Evolutionary conservation across 805 yeast species (phyloP), one percentile per base, ranked within the genome.

Genomic region (Blastobotrys americana): DNA sequence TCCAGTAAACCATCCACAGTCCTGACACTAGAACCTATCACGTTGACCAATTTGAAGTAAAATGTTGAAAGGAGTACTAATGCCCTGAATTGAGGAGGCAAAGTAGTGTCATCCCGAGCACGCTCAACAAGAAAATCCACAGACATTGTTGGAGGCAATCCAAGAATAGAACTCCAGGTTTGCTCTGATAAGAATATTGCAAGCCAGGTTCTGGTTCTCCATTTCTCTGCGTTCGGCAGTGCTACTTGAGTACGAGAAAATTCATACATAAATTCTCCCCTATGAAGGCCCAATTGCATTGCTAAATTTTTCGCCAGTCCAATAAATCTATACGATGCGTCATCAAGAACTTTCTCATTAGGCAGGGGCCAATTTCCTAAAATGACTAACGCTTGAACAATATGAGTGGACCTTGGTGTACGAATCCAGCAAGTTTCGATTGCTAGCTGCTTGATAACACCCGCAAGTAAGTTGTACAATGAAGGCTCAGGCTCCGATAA

Each of bases 151-250:
- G 96, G 89, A 1, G 97, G 97, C 41, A 89, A 66, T 0, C 97
- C 97, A 37, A 88, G 64, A 31, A 80, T 77, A 9, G 94, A 82
- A 3, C 95, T 82, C 93, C 96, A 85, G 57, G 87, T 83, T 54
- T 88, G 94, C 59, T 88, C 96, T 38, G 86, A 73, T 57, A 88
- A 83, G 61, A 84, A 89, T 3, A 85, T 82, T 2, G 90, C 88
- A 22, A 87, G 67, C 97, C 97, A 89, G 1, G 95, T 78, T 53
- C 96, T 70, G 1, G 96, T 87, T 61, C 97, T 74, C 97, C 96
- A 89, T 57, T 80, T 81, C 54, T 86, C 96, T 3, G 96, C 90
- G 63, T 89, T 87, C 0, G 90, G 90, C 63, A 88, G 70, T 19
- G 85, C 76, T 3, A 84, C 93, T 59, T 89, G 97, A 23, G 90